These are phyloP conservation scores for Limnanthes douglasii DNA, from an alignment of 345 rosid species.

Conservation along the genomic window DNA sequence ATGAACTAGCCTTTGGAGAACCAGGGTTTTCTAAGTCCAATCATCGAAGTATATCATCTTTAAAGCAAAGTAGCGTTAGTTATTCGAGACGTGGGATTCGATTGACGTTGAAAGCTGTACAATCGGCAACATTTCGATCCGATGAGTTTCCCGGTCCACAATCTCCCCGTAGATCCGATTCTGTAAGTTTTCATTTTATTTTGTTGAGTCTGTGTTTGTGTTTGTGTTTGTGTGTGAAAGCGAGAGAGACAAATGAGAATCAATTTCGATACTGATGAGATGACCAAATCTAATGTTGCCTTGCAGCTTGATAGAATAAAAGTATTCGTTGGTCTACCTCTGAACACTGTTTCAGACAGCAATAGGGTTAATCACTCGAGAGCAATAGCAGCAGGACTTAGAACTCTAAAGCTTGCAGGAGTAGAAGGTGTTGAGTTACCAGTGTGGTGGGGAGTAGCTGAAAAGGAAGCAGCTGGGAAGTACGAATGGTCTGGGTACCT, in stretches of 20 bases:
- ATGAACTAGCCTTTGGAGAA: conserved; percentile 23
- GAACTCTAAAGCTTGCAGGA: conserved; percentile 73
- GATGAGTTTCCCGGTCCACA: not conserved
- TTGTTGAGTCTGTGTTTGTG: too few species aligned
- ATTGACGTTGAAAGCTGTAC: conserved; percentile 27
- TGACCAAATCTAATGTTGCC: too few species aligned
- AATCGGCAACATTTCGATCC: conserved; percentile 23
- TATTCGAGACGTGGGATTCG: conserved; percentile 16
- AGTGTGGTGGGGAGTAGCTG: conserved; percentile 86
- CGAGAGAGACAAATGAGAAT: too few species aligned
- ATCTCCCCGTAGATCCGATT: conserved; percentile 18
- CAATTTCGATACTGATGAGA: too few species aligned
- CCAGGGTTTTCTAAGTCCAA: conserved; percentile 11
- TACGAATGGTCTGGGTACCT: conserved; percentile 84
- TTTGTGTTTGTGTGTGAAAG: too few species aligned
- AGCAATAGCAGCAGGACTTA: conserved; percentile 71
- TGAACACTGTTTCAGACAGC: conserved; percentile 58
- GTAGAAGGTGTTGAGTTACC: conserved; percentile 89
- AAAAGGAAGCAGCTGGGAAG: conserved; percentile 61
- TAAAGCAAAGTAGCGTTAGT: conserved; percentile 13
- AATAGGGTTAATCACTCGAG: conserved; percentile 44
- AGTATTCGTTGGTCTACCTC: conserved; percentile 71
- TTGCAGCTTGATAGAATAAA: conserved; percentile 42
- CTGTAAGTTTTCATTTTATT: conserved; percentile 20
- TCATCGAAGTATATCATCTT: not conserved